Conservation (phyloP, 1,284 basidiomycete species). For the Moesziomyces antarcticus region DNA sequence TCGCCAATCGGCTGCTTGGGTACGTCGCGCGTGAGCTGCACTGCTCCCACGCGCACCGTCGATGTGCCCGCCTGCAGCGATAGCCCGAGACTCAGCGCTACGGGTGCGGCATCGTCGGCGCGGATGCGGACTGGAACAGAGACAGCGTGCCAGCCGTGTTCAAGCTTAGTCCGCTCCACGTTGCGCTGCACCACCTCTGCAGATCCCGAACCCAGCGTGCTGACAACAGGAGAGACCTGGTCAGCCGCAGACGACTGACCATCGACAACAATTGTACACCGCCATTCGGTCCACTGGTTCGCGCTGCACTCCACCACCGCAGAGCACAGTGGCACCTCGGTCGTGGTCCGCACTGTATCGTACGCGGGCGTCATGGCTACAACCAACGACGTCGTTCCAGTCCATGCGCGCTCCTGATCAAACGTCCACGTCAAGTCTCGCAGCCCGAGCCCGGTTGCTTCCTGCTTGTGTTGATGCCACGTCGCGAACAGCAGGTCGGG, state of each 20-base stretch:
- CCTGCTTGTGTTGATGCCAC: conserved; percentile 2
- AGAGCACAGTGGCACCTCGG: conserved; percentile 20
- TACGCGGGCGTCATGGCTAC: neutral
- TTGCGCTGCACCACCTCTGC: neutral
- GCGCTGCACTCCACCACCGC: neutral
- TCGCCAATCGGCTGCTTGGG: neutral
- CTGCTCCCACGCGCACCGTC: conserved; percentile 17
- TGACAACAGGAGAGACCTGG: neutral
- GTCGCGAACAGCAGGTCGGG: conserved; percentile 31
- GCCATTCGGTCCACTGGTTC: neutral
- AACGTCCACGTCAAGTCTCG: conserved; percentile 5
- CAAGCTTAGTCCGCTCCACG: neutral
- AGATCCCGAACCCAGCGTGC: neutral
- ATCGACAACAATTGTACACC: conserved; percentile 14
- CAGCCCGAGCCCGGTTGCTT: too few relatives aligned
- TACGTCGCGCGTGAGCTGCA: conserved; percentile 6
- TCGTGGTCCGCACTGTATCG: neutral
- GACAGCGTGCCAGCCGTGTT: conserved; percentile 10
- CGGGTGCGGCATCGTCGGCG: neutral
- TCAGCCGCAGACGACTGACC: neutral
- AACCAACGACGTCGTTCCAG: conserved; percentile 15
- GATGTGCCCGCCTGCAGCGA: neutral
- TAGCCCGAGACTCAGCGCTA: conserved; percentile 19
- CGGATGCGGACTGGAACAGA: neutral
- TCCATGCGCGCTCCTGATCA: conserved; percentile 20